A percentile compares a stretch with the other conserved stretches of the same genome.
phyloP scores from a whole-genome alignment of 106 monocot genomes.

The Dioscorea dumetorum region DNA sequence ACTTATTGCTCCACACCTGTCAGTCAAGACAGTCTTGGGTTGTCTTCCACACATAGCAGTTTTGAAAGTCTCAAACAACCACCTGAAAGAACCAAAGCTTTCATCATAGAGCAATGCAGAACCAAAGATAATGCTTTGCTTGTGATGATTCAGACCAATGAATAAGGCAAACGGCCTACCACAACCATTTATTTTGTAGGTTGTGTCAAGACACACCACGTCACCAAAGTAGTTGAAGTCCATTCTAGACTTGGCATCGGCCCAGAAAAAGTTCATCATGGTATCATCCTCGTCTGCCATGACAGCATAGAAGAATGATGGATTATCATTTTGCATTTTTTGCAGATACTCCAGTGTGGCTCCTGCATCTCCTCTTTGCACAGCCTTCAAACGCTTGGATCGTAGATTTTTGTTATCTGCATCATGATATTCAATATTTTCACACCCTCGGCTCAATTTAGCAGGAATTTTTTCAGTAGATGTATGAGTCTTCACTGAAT shows the following conservation, averaged over 20 bases:
- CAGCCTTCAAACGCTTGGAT: slow-evolving; percentile 25
- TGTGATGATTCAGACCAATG: slow-evolving; percentile 68
- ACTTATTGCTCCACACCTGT: slow-evolving; percentile 25
- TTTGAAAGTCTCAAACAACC: slow-evolving; percentile 68
- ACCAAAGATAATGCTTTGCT: slow-evolving; percentile 59
- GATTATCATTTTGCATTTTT: slow-evolving; percentile 51
- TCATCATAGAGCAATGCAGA: slow-evolving; percentile 64
- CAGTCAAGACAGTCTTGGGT: slow-evolving; percentile 62
- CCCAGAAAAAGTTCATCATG: slow-evolving; percentile 59
- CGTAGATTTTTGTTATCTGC: slow-evolving; percentile 20
- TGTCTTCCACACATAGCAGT: slow-evolving; percentile 46
- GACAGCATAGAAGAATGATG: slow-evolving; percentile 54
- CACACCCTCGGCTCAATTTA: slow-evolving; percentile 5
- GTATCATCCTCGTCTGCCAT: slow-evolving; percentile 49
- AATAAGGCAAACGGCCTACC: slow-evolving; percentile 53
- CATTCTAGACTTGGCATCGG: slow-evolving; percentile 56
- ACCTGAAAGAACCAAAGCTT: slow-evolving; percentile 37
- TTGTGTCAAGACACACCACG: slow-evolving; percentile 67
- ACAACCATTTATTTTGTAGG: slow-evolving; percentile 37
- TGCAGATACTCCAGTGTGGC: slow-evolving; percentile 56
- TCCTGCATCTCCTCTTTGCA: slow-evolving; percentile 47
- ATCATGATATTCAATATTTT: background rate
- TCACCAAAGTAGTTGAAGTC: slow-evolving; percentile 68
- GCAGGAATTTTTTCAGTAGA: slow-evolving; percentile 17
- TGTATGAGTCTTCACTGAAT: background rate